Evolutionary conservation across 164 flowering plant species (phyloP), one percentile per base, ranked within the genome.

Genomic region (Echeveria elegans): DNA sequence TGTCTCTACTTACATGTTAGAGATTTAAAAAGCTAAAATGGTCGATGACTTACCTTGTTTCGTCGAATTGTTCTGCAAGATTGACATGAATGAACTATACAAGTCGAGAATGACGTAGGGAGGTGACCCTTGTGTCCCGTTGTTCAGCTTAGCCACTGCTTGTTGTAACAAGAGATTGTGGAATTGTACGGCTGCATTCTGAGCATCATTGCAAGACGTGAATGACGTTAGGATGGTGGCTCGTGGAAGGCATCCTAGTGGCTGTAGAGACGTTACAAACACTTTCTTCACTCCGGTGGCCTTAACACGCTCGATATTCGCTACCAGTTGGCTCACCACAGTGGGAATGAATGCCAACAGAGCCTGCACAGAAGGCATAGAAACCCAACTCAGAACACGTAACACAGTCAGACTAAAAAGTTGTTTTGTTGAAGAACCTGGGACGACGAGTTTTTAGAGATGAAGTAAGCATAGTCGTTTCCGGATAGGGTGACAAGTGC

Each of bases 161-260:
- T 80, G 79, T 30, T 77, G 70, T 75, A 90, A 56, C 64, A 86
- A 70, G 59, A 21, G 56, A 77, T 88, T 88, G 82, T 88, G 94
- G 71, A 75, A 66, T 15, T 3, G 29, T 1, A 77, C 83, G 2
- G 71, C 80, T 11, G 30, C 1, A 70, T 88, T 88, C 29, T 69
- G 26, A 0, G 80, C 71, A 32, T 10, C 72, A 31, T 81, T 79
- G 85, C 97, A 90, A 2, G 68, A 63, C 59, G 74, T 75, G 76
- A 73, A 84, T 0, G 87, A 79, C 5, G 74, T 66, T 0, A 2
- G 0, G 18, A 15, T 29, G 0, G 93, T 87, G 69, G 7, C 63
- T 0, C 21, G 52, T 3, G 93, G 97, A 29, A 90, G 77, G 69
- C 97, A 90, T 14, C 95, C 97, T 9, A 88, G 28, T 1, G 96